Evolutionary conservation across 257 asterid genomes (phyloP), one percentile per base, ranked within the genome.

Genomic region (Thymus quinquecostatus): DNA sequence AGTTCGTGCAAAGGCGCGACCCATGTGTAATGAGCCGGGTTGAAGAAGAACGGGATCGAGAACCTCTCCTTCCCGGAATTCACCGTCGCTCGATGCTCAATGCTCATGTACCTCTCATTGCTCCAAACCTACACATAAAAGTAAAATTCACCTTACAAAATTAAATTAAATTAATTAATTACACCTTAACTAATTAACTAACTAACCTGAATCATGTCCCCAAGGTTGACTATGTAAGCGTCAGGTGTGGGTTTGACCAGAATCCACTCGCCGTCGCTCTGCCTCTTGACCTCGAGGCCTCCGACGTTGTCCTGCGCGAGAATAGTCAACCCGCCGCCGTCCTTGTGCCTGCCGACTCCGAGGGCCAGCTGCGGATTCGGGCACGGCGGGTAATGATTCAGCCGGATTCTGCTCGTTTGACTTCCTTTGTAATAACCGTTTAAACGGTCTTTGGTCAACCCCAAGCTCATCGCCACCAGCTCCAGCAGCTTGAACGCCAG

Each of bases 321-420:
- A 49, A 86, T 78, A 4, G 92, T 89, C 74, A 89, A 67, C 36
- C 79, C 84, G n/a, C 85, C 91, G 1, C 80, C 84, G 13, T 87
- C 96, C 79, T 84, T 89, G 78, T 89, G 93, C 7, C 88, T 63
- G 33, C 93, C 93, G 3, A 84, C 85, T 5, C 97, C 97, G 6
- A 91, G 93, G 58, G 90, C 94, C 45, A 88, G 77, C 10, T 85
- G 70, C 44, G 97, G 94, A 30, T 74, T 60, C 7, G 92, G 94
- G 71, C 96, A 91, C 1, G 87, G 85, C 0, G 94, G 96, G 62
- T 91, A 91, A 79, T 87, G 79, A 38, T 88, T 91, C 30, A 87
- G 83, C 86, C 93, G 72, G 78, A 82, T 67, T 33, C 83, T 84
- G 83, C 84, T 84, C 2, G 84, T 77, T 3, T 82, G 87, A 36